Base-by-base conservation (phyloP, 1,284 basidiomycete species). In the Taiwanofungus camphoratus region DNA sequence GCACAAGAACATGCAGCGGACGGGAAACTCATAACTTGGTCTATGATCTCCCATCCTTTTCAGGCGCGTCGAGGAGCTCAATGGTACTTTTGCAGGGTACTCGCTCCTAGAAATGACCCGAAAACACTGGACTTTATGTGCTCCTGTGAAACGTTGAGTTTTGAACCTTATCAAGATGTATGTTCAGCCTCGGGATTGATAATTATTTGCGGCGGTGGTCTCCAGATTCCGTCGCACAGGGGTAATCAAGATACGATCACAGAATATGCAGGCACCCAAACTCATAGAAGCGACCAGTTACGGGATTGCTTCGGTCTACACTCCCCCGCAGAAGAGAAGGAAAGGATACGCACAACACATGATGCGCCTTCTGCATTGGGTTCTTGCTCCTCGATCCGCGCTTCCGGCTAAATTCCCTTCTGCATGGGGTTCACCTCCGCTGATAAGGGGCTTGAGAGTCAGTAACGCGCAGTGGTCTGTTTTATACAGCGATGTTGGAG, bases 401-500 rank as follows among this genome's bases (percentile, higher is more conserved):
- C 46, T 59, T 12, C 56, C 65, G 5, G 46, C 57, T 6, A 31
- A 42, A 1, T 72, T 71, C 52, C 71, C 71, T 4, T 32, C 50
- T 0, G 53, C 48, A 26, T 73, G 69, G 70, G 70, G 70, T 7
- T 29, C 57, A 6, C 64, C 66, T 11, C 67, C 67, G 5, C 48
- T 53, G 16, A 40, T 51, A 2, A 23, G 36, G 3, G 45, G 42
- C n/a, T 44, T 57, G 5, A 45, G 48, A 11, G 44, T 59, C 4
- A 45, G 54, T 27, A 48, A 66, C 39, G 71, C 60, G 1, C 47
- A 54, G 5, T 76, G 80, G 51, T 80, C 78, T 2, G 69, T 71
- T 8, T 62, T 86, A 4, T 85, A 77, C 60, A 84, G 79, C 56
- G 82, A 84, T 51, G 63, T 85, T 20, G 81, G 82, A 3, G 44